Base-by-base conservation (phyloP, 148 eudicot species). In the Vaccinium vitisidaea region DNA sequence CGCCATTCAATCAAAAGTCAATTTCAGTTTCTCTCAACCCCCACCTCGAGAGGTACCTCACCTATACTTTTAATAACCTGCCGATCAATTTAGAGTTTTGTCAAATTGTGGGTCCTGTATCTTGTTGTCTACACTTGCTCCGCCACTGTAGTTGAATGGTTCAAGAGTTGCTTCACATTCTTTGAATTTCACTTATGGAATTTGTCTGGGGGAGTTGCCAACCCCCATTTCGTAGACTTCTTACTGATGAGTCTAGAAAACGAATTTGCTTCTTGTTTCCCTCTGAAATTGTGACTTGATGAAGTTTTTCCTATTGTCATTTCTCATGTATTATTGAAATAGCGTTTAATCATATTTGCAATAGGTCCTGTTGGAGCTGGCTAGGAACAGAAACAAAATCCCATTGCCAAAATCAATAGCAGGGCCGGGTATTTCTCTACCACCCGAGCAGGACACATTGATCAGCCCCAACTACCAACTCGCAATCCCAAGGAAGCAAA, bases 11-110 rank as follows among this genome's bases (percentile, higher is more conserved):
- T 94, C 98, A 2, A 93, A 95, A 91, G 93, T 91, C 84, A 93
- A 93, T 84, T 95, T 92, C 79, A 97, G 96, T 88, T 97, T 95
- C 92, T 95, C 99, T 14, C 99, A 97, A 88, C 98, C 98, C n/a
- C 99, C 99, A 48, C 98, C 98, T 49, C 90, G 99, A 71, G 98
- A 95, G 98, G 98, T 97, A 91, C 52, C 80, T 18, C 84, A 10
- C 6, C 71, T 84, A 16, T 2, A 12, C 30, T 59, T 73, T 50
- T 36, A 80, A 23, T 23, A 43, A 56, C 84, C 21, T 16, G 14
- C 46, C 5, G 13, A 69, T 63, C 43, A 46, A 65, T 81, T 12
- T 50, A 67, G 23, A 2, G 3, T 19, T 30, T 1, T 46, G 43
- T 21, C 14, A 39, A 4, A 61, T 46, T 0, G 10, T 63, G 54